Evolutionary conservation across 2,329 filamentous ascomycete genomes (phyloP), one percentile per base, ranked within the genome.

Genomic region (Clathrospora elynae): DNA sequence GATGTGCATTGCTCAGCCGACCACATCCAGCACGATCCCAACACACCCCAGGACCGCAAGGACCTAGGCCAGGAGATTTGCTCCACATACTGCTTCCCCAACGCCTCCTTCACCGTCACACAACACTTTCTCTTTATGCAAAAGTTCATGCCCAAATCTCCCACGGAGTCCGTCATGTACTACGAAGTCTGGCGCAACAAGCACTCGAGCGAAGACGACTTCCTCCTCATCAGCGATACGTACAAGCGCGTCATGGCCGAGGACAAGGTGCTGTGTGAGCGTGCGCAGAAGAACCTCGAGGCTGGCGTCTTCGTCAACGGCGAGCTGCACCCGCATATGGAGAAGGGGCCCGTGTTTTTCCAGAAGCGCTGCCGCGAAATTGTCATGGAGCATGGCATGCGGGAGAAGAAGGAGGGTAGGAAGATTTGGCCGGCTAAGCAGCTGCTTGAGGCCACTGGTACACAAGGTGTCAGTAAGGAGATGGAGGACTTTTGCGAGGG

Each of bases 141-240:
- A 60, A 74, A 81, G 44, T 84, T 84, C 65, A 73, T 85, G 9
- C 83, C 83, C 9, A 75, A 70, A 33, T 71, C 73, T 2, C 71
- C 82, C 0, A 73, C 68, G 23, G 75, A 67, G 28, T 78, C 77
- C 2, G 70, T 72, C 25, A 84, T 86, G 78, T 73, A 74, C 42
- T 85, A 85, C 64, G 80, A 86, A 59, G 77, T 85, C 35, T 85
- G 77, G 73, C 75, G 80, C 46, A 80, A 85, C 74, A 81, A 80
- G 61, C 69, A 79, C 60, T 77, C 81, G 3, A 74, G 73, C n/a
- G 78, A 84, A 11, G 77, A 78, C 17, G 78, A 83, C 45, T 85
- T 85, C 60, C 66, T 74, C 10, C 66, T 73, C 37, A 80, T 85
- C 64, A 77, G 75, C 62, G 67, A 78, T 31, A 79, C 85, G 55